These are phyloP conservation scores for Tetrapisispora arboricola DNA, from an alignment of 805 yeast species.

Conservation along the genomic window DNA sequence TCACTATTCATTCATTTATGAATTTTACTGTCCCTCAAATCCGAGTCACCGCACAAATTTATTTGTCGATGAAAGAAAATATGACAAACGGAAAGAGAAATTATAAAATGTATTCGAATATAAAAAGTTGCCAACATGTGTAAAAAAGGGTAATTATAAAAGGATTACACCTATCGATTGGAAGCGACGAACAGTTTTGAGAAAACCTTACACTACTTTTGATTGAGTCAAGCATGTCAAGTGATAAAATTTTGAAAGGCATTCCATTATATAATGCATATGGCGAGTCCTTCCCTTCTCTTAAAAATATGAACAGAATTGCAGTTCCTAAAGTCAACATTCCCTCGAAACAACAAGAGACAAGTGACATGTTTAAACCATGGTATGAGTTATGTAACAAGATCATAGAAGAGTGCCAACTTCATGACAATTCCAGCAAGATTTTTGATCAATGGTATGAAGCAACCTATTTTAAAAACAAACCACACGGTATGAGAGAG, in stretches of 20 bases:
- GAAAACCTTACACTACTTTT: too few species aligned
- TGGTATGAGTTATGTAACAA: constrained; percentile 21
- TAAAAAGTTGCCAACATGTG: not conserved
- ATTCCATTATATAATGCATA: constrained; percentile 15
- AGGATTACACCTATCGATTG: not conserved
- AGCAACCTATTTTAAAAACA: constrained; percentile 15
- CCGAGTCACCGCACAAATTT: not conserved
- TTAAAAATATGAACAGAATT: not conserved
- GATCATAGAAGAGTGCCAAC: constrained; percentile 8
- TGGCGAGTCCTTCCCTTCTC: constrained; percentile 17
- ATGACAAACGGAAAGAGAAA: too few species aligned
- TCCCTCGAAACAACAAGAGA: constrained; percentile 2
- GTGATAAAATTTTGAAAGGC: not conserved
- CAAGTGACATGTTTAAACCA: constrained; percentile 18
- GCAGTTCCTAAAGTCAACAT: not conserved
- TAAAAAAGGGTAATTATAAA: not conserved
- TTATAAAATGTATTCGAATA: not conserved
- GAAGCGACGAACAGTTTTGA: too few species aligned
- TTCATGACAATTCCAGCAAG: constrained; percentile 7
- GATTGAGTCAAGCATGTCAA: not conserved
- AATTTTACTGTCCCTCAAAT: too few species aligned
- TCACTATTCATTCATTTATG: not conserved
- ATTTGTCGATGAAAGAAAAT: not conserved
- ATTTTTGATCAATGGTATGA: constrained; percentile 21
- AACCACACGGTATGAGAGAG: constrained; percentile 24